Evolutionary conservation across 495 filamentous ascomycete genomes (phyloP), one percentile per base, ranked within the genome.

Genomic region (Clavariopsis aquatica): DNA sequence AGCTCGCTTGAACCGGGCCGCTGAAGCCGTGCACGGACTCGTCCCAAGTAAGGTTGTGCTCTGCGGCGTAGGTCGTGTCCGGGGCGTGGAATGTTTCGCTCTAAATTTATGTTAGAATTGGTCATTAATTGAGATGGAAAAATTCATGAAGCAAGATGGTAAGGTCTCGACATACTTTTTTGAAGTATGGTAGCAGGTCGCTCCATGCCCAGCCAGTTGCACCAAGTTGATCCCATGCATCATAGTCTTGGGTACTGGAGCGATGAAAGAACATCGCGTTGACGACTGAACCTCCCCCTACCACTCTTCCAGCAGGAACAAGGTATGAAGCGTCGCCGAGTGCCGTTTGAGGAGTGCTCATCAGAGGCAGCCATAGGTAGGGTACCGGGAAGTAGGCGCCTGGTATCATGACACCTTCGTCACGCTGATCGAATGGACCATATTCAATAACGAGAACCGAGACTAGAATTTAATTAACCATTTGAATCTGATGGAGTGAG

Each of bases 121-220:
- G 12, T 34, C n/a, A n/a, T n/a, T n/a, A n/a, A n/a, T n/a, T n/a
- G n/a, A n/a, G n/a, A n/a, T n/a, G n/a, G n/a, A n/a, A n/a, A n/a
- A n/a, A n/a, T n/a, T n/a, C n/a, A n/a, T n/a, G n/a, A n/a, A n/a
- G 31, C 12, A 34, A 12, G 19, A 52, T 52, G 9, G 49, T 23
- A 23, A 12, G n/a, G 5, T 17, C 15, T 8, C n/a, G n/a, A 8
- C 12, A n/a, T 41, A 61, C 60, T 58, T 71, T 73, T 41, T 57
- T 65, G 49, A 69, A 71, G 49, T 71, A 73, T 0, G 69, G 69
- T 13, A 57, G 45, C 20, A 73, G 20, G 4, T 51, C 36, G 28
- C 61, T 47, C 69, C 69, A 73, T 10, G 43, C 51, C 69, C 69
- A 73, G 12, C 65, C 66, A 4, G 19, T 34, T 26, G 64, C 64